Percentiles rank a stretch among this genome's conserved stretches.
phyloP scores from a whole-genome alignment of 768 basidiomycete genomes.

The Chalciporus sphaerocephalus region DNA sequence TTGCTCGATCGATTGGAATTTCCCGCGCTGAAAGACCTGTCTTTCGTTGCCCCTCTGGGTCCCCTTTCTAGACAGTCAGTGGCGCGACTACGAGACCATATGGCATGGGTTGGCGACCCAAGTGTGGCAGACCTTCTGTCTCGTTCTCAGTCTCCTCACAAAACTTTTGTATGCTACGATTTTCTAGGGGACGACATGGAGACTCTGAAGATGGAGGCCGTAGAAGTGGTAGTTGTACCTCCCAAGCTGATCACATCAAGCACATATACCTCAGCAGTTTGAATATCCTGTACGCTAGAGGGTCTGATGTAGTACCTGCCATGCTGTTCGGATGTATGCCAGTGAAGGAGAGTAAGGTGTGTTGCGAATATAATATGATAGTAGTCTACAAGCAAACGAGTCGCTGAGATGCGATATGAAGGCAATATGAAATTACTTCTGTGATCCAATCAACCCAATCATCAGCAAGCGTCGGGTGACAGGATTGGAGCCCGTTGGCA shows the following conservation, averaged over 20 bases:
- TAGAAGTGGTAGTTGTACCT: neutral
- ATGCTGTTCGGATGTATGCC: neutral
- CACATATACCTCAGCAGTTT: too few relatives aligned
- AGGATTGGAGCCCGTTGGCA: slow-evolving; percentile 33
- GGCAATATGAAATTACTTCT: slow-evolving; percentile 12
- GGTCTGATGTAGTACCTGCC: neutral
- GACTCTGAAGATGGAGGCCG: neutral
- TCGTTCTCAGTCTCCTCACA: slow-evolving; percentile 7
- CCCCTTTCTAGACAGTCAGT: neutral
- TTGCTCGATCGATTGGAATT: slow-evolving; percentile 23
- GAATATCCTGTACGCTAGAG: too few relatives aligned
- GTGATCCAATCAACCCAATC: slow-evolving; percentile 36
- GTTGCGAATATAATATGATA: slow-evolving; percentile 8
- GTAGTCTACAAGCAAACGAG: slow-evolving; percentile 11
- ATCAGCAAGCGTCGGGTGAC: slow-evolving; percentile 50
- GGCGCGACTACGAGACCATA: neutral
- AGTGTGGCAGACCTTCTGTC: slow-evolving; percentile 13
- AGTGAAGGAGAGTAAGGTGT: slow-evolving; percentile 3
- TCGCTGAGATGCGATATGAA: neutral
- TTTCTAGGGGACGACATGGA: neutral
- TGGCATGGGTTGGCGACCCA: slow-evolving; percentile 13
- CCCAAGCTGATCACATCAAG: too few relatives aligned
- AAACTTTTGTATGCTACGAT: slow-evolving; percentile 6
- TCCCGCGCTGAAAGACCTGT: slow-evolving; percentile 15
- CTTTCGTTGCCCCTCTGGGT: slow-evolving; percentile 6